phyloP scores from a whole-genome alignment of 2,329 filamentous ascomycete species.

The Arthrobotrys entomopaga region DNA sequence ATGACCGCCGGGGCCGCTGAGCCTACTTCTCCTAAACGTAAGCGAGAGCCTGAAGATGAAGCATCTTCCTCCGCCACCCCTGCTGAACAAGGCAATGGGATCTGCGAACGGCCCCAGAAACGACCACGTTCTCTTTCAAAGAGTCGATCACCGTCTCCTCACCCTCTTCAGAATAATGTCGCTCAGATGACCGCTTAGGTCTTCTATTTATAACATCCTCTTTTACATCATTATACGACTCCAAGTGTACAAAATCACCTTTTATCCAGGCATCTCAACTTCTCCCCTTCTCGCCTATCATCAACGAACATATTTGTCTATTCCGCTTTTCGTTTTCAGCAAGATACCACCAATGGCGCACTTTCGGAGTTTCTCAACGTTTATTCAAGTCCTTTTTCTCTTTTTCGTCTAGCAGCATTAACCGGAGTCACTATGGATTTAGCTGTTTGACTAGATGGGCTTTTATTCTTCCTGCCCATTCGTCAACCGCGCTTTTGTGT shows the following conservation, averaged over 20 bases:
- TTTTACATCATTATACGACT: neutral
- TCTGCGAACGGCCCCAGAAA: conserved; percentile 30
- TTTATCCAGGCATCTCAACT: neutral
- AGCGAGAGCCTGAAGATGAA: conserved; percentile 19
- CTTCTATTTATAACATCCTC: neutral
- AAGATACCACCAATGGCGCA: conserved; percentile 53
- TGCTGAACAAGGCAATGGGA: neutral
- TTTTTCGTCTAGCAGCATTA: conserved; percentile 39
- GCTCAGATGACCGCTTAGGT: conserved; percentile 36
- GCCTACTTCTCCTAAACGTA: conserved; percentile 28
- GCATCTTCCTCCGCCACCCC: conserved; percentile 9
- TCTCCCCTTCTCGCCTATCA: neutral
- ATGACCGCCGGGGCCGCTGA: conserved; percentile 2
- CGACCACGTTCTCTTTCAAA: conserved; percentile 43
- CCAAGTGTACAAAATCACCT: conserved; percentile 18
- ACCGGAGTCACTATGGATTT: conserved; percentile 42
- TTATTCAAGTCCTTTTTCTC: conserved; percentile 2
- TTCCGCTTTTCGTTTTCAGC: conserved; percentile 29
- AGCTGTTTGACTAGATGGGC: conserved; percentile 7
- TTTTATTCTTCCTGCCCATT: conserved; percentile 1
- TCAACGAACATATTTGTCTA: conserved; percentile 20
- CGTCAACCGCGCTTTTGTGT: conserved; percentile 9
- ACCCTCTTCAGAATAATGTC: conserved; percentile 8
- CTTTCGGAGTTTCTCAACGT: conserved; percentile 27
- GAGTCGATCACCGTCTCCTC: conserved; percentile 37